Evolutionary conservation across 208 protist species (phyloP), one percentile per base, ranked within the genome.

Genomic region (Ichthyophonus hoferi): DNA sequence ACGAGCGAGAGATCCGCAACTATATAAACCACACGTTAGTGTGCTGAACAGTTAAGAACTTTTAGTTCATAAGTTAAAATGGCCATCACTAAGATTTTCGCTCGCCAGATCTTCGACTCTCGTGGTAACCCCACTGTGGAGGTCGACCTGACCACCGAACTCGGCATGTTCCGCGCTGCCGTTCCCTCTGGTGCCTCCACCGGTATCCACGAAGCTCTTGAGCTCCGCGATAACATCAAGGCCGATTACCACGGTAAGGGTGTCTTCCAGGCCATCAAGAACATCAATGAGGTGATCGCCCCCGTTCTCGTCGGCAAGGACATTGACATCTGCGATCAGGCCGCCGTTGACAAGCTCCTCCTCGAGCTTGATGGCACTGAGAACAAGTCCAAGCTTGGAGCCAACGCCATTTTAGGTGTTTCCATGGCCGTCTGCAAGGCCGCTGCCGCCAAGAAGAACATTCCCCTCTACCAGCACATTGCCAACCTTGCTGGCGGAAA

Each of bases 101-200:
- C 92, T 31, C 91, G 95, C 58, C 87, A 97, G 88, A 97, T 98
- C 79, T 93, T 96, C 67, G 96, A 98, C 91, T 95, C 91, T 77
- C 91, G 96, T 67, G 96, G 96, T 87, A 96, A 96, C 90, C 96
- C 96, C 87, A 98, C 96, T 40, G 91, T 96, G 33, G 96, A 99
- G 93, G 97, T 99, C 37, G 98, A 99, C 83, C 87, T 99, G 79
- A 97, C 93, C 40, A 99, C 97, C 67, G 96, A 94, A 33, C 83
- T 94, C 33, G 89, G 83, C 88, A 37, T 79, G 35, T 99, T 99
- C 95, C 96, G 97, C 90, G 96, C 96, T 24, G 97, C 96, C 38
- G 98, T 98, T 31, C 98, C 99, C 40, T 98, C 96, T 31, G 98
- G 99, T 89, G 99, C 99, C 1, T 99, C 98, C 34, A 99, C 98